Conservation (phyloP, 208 protist genomes). For the Naegleria lovaniensis region DNA sequence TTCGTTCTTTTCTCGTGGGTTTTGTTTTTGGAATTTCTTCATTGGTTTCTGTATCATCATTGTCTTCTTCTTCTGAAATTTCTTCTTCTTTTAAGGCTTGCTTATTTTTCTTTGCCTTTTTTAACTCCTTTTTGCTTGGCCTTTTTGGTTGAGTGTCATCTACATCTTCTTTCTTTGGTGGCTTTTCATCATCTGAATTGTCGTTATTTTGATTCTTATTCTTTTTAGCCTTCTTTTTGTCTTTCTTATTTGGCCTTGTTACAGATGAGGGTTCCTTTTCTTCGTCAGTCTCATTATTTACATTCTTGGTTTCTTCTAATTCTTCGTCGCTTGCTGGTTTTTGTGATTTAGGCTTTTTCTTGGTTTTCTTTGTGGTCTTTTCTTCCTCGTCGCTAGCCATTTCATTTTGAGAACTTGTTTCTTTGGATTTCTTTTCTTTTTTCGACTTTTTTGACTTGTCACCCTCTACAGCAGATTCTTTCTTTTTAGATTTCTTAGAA, state of each 20-base stretch:
- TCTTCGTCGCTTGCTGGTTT: background rate
- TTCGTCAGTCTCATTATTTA: background rate
- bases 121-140: background rate
- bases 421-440: background rate
- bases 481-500: background rate
- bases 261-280: background rate
- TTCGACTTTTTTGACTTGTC: background rate
- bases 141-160: background rate
- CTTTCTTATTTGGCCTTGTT: background rate
- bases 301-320: background rate
- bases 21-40: too few species aligned
- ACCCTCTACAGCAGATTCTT: background rate
- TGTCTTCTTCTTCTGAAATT: background rate
- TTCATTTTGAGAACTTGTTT: background rate
- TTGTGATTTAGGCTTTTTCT: background rate
- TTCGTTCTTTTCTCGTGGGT: too few species aligned
- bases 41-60: too few species aligned
- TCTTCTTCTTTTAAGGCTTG: background rate
- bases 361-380: background rate
- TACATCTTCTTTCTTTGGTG: background rate
- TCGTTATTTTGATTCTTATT: background rate
- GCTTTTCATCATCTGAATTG: background rate
- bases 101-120: background rate
- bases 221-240: background rate
- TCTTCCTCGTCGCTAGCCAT: background rate